Percentiles rank a stretch among this genome's conserved stretches.
phyloP scores from a whole-genome alignment of 176 grass and related monocot genomes.

The Juncus inflexus region DNA sequence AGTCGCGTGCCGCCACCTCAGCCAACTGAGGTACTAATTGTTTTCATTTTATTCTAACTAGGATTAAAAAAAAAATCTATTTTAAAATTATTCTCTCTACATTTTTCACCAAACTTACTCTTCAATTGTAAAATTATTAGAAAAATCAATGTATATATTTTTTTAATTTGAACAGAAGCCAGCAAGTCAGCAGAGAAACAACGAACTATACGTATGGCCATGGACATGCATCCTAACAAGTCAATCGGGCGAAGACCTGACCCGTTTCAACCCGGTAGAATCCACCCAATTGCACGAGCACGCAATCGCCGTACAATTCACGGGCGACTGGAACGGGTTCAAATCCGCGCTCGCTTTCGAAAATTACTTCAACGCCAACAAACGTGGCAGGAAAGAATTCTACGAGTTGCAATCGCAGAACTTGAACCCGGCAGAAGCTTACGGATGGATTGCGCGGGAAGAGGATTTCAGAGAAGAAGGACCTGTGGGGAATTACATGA shows the following conservation, averaged over 20 bases:
- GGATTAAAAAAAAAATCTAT: no score
- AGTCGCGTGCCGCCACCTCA: constrained; percentile 6
- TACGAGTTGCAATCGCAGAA: constrained; percentile 7
- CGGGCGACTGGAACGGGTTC: constrained; percentile 22
- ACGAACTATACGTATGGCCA: constrained; percentile 27
- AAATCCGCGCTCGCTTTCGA: constrained; percentile 21
- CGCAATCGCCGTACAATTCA: constrained; percentile 19
- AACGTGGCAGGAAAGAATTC: constrained; percentile 17
- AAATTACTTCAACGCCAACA: constrained; percentile 29
- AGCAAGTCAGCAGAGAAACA: neutral
- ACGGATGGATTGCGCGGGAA: constrained; percentile 20
- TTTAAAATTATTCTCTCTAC: neutral
- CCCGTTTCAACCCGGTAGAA: constrained; percentile 21
- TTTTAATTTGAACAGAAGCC: neutral
- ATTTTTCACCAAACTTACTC: neutral
- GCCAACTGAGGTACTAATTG: constrained; percentile 8
- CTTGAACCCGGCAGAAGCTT: neutral
- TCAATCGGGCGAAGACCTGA: constrained; percentile 12
- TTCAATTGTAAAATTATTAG: neutral
- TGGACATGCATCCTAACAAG: constrained; percentile 23
- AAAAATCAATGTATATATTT: neutral
- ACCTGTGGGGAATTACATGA: constrained; percentile 7
- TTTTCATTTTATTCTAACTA: no score
- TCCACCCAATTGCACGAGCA: constrained; percentile 8
- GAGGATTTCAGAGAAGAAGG: constrained; percentile 18